Evolutionary conservation across 116 monocot genomes (phyloP).

Genomic region (Dioscorea cayenensis): DNA sequence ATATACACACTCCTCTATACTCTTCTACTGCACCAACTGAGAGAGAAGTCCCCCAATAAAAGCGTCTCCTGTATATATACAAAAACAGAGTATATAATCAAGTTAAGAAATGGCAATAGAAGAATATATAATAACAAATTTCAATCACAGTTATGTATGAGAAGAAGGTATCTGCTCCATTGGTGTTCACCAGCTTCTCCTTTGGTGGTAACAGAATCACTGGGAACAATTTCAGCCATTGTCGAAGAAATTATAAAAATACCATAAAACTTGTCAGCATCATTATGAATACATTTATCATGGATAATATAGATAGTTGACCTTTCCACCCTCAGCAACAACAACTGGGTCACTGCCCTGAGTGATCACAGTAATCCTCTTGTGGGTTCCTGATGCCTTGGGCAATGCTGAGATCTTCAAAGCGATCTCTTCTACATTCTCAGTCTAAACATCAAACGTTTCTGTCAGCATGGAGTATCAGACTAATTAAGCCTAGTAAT

Average conservation of each 20-base stretch:
- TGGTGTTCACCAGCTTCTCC: slow-evolving; percentile 96
- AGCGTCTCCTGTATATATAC: slow-evolving; percentile 71
- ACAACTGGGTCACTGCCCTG: slow-evolving; percentile 94
- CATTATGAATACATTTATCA: background rate
- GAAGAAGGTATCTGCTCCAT: slow-evolving; percentile 28
- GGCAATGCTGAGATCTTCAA: too few relatives aligned
- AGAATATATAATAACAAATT: background rate
- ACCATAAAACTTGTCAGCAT: background rate
- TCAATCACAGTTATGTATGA: background rate
- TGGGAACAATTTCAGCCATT: slow-evolving; percentile 5
- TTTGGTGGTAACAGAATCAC: slow-evolving; percentile 82
- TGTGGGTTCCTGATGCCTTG: too few relatives aligned
- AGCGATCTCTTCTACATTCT: too few relatives aligned
- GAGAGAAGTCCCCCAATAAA: too few relatives aligned
- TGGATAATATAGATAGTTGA: slow-evolving; percentile 5
- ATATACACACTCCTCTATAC: too few relatives aligned
- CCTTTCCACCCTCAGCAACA: slow-evolving; percentile 94
- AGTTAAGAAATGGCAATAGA: too few relatives aligned
- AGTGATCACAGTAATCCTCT: too few relatives aligned
- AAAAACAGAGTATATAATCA: background rate
- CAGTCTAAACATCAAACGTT: too few relatives aligned
- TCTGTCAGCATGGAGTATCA: too few relatives aligned
- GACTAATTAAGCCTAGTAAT: too few relatives aligned
- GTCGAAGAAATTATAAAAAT: too few relatives aligned
- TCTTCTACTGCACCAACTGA: too few relatives aligned